Percentiles rank a stretch among this genome's conserved stretches.
These are phyloP conservation scores for Diaporthe ilicicola DNA, from an alignment of 2,329 filamentous ascomycete species.

Conservation along the genomic window DNA sequence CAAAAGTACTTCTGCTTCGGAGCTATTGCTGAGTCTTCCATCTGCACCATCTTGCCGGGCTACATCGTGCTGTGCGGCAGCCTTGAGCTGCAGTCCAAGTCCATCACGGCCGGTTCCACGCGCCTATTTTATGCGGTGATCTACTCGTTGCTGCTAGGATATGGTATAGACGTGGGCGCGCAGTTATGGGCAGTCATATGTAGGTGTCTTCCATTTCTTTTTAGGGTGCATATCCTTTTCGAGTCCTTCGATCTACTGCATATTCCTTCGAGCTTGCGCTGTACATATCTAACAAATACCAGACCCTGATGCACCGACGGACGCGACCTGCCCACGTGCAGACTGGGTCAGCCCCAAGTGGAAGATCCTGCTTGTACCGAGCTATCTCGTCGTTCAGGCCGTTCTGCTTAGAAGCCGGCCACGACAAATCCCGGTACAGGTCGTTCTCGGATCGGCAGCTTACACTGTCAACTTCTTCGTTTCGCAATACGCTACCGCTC, in stretches of 20 bases:
- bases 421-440: conserved; percentile 32
- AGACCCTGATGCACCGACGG: conserved; percentile 42
- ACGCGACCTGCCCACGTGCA: conserved; percentile 41
- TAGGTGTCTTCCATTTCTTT: too few species aligned
- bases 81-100: conserved; percentile 30
- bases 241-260: too few species aligned
- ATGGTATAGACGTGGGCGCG: conserved; percentile 40
- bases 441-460: conserved; percentile 32
- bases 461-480: conserved; percentile 36
- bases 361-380: conserved; percentile 73
- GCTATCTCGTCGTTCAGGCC: conserved; percentile 68
- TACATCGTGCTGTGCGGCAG: conserved; percentile 30
- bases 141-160: conserved; percentile 28
- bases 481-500: conserved; percentile 32
- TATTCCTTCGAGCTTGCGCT: too few species aligned
- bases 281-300: too few species aligned
- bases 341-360: conserved; percentile 39
- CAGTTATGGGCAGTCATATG: conserved; percentile 43
- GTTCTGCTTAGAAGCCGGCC: conserved; percentile 31
- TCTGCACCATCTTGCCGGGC: conserved; percentile 26
- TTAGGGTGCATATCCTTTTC: too few species aligned
- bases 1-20: conserved; percentile 29
- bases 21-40: conserved; percentile 28
- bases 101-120: conserved; percentile 29
- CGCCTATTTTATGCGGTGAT: conserved; percentile 29